Evolutionary conservation across 2,329 filamentous ascomycete species (phyloP), one percentile per base, ranked within the genome.

Genomic region (Trichophyton simii): DNA sequence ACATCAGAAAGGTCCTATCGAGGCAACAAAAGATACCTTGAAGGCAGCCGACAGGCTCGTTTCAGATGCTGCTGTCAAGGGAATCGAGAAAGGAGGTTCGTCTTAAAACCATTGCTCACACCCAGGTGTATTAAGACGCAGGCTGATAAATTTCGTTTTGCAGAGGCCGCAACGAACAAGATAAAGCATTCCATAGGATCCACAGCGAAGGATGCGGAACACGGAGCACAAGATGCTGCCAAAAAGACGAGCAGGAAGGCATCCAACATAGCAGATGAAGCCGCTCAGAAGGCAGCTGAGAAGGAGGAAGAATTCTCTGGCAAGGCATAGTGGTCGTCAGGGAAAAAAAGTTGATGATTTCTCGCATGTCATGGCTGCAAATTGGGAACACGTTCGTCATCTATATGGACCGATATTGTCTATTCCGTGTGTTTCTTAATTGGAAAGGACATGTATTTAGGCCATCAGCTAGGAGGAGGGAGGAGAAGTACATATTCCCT

Each of bases 401-500:
- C 20, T 28, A 15, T 13, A 52, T 52, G 46, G 3, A 31, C 25
- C 13, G 9, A 11, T 52, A 5, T 52, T 38, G 25, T 52, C 46
- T 25, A 52, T 28, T 25, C 46, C 25, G 15, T 28, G 8, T 52
- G 11, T 38, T 38, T 13, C 22, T 25, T 28, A 1, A 13, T 15
- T n/a, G 7, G 44, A 48, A 11, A 22, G 7, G 5, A 5, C 42
- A 46, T 46, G 15, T 25, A 6, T 28, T 54, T 15, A 1, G 22
- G 9, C 9, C 60, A 41, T 66, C 63, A 64, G 46, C 64, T 67
- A 38, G 72, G 66, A 25, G 75, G 74, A 34, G 83, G 82, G 62
- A 96, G 80, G 89, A 97, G 94, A 63, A 97, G 74, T n/a, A 99
- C 90, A 73, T 97, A 99, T 75, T 99, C 94, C 68, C 91, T 83